Conservation (phyloP, 1,284 basidiomycete species). For the Meripilus lineatus region DNA sequence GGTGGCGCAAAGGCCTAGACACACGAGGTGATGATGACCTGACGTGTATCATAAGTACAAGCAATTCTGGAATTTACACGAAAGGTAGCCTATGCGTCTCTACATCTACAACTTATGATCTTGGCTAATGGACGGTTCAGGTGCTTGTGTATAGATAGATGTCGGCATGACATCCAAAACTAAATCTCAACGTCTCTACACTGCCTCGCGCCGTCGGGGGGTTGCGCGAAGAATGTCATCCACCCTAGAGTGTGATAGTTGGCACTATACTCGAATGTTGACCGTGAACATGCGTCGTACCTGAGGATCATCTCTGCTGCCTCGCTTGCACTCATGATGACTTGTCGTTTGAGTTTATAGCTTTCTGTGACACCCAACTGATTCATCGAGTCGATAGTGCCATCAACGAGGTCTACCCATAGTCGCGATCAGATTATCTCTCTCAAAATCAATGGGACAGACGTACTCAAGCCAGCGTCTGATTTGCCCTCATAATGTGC, state of each 20-base stretch:
- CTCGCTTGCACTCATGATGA: slow-evolving; percentile 91
- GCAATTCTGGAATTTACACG: too few species aligned
- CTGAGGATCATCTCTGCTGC: slow-evolving; percentile 98
- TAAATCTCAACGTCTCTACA: too few species aligned
- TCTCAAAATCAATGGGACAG: slow-evolving; percentile 5
- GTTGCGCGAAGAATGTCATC: slow-evolving; percentile 66
- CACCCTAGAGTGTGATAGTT: slow-evolving; percentile 37
- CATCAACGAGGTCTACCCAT: slow-evolving; percentile 79
- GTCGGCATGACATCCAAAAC: too few species aligned
- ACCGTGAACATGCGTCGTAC: slow-evolving; percentile 41
- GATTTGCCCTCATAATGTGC: slow-evolving; percentile 89
- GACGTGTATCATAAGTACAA: too few species aligned
- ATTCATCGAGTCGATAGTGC: slow-evolving; percentile 84
- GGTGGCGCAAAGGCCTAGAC: too few species aligned
- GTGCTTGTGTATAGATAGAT: too few species aligned
- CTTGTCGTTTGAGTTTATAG: slow-evolving; percentile 96
- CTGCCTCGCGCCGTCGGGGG: slow-evolving; percentile 61
- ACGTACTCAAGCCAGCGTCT: slow-evolving; percentile 83
- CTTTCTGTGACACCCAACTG: slow-evolving; percentile 90
- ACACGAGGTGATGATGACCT: too few species aligned
- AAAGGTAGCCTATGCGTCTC: too few species aligned
- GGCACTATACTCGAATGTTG: slow-evolving; percentile 9
- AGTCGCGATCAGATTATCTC: neutral
- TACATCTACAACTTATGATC: too few species aligned
- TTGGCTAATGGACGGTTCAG: too few species aligned